Evolutionary conservation across 768 basidiomycete genomes (phyloP).

Genomic region (Thelephora aurantiotincta): DNA sequence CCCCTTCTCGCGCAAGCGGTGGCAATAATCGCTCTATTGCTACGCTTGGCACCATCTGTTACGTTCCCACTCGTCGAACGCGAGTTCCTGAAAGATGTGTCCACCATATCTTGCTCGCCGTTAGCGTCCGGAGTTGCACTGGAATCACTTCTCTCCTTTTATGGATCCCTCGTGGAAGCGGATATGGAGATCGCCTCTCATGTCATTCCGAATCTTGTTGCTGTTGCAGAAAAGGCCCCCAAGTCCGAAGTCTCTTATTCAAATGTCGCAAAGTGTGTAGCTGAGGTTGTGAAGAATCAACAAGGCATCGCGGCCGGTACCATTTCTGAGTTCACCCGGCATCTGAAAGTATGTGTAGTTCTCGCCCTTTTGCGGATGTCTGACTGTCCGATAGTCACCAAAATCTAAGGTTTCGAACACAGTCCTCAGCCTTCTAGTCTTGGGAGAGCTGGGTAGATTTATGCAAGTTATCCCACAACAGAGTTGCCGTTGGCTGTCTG

Average conservation of each 20-base stretch:
- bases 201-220: slow-evolving; percentile 63
- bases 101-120: slow-evolving; percentile 63
- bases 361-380: not conserved
- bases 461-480: slow-evolving; percentile 36
- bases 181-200: slow-evolving; percentile 76
- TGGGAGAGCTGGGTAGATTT: slow-evolving; percentile 88
- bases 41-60: slow-evolving; percentile 47
- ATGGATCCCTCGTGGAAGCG: slow-evolving; percentile 65
- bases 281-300: slow-evolving; percentile 61
- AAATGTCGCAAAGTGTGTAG: slow-evolving; percentile 80
- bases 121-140: slow-evolving; percentile 63
- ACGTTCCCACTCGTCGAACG: slow-evolving; percentile 70
- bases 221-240: slow-evolving; percentile 47
- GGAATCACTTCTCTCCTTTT: slow-evolving; percentile 75
- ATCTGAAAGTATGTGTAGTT: slow-evolving; percentile 43
- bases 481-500: not conserved
- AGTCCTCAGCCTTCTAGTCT: slow-evolving; percentile 72
- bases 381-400: slow-evolving; percentile 16
- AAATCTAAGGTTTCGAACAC: slow-evolving; percentile 55
- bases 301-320: slow-evolving; percentile 66
- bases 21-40: slow-evolving; percentile 47
- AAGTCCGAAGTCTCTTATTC: slow-evolving; percentile 38
- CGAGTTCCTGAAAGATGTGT: slow-evolving; percentile 52
- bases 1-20: slow-evolving; percentile 64
- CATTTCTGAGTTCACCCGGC: slow-evolving; percentile 74